Evolutionary conservation across 495 filamentous ascomycete species (phyloP), one percentile per base, ranked within the genome.

Genomic region (Hypomontagnella monticulosa): DNA sequence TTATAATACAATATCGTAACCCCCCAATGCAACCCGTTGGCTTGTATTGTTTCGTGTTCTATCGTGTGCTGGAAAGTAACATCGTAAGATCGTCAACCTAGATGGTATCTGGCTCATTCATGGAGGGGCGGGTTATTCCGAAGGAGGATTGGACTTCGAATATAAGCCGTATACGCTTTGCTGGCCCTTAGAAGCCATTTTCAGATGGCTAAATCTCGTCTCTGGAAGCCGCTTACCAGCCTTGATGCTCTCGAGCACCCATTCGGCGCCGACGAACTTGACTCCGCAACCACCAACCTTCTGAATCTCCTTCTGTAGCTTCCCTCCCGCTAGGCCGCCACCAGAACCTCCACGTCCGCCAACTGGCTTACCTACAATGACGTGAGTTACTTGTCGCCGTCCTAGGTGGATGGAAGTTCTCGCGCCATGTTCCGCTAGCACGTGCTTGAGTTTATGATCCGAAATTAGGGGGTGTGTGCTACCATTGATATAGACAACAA

Each of bases 401-500:
- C 85, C 87, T 14, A 97, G 83, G 52, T 84, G 79, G 11, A 91
- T 81, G 2, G 91, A 85, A 40, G 92, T 79, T 32, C 71, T 78
- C 0, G 85, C 95, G 19, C 95, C 95, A 70, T 95, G 82, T 52
- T 85, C 76, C 8, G 83, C 85, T 16, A 98, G 81, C 27, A 96
- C 79, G 36, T 85, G 87, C 77, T 95, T 96, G 44, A 98, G 84
- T 69, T 85, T 87, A 73, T 96, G 91, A 78, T 99, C 93, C 0
- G 90, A 93, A 43, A 99, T 84, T 11, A 84, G 69, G 4, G 94
- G 92, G 51, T 87, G 79, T 1, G 92, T 97, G 51, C 90, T 91
- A 52, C 93, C 94, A 77, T 97, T 97, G 77, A 98, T 84, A 78
- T 95, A 95, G 73, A 98, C 83, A 18, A 82, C 84, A 20, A 91